Evolutionary conservation across 192 early-diverging fungal genomes (phyloP).

Genomic region (Backusella westeae): DNA sequence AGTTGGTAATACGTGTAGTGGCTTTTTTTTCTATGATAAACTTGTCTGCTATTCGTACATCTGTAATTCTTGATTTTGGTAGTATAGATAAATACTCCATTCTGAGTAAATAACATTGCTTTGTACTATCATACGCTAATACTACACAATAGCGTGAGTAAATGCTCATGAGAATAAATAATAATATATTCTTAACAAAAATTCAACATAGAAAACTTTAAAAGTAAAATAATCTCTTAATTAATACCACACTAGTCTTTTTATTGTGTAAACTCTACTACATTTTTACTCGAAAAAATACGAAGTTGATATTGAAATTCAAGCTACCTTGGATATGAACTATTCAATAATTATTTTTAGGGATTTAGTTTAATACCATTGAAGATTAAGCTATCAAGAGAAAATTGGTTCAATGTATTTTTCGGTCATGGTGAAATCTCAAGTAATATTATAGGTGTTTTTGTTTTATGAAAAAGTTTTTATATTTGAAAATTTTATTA

Average conservation of each 20-base stretch:
- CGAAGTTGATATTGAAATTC: not conserved
- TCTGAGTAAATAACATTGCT: too few species aligned
- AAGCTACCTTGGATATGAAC: not conserved
- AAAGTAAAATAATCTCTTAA: not conserved
- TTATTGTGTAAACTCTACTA: not conserved
- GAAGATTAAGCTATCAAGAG: not conserved
- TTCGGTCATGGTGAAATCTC: not conserved
- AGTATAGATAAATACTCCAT: not conserved
- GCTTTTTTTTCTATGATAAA: not conserved
- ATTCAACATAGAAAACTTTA: not conserved
- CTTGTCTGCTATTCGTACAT: not conserved
- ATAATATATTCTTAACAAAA: not conserved
- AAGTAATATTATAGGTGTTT: too few species aligned
- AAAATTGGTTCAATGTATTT: not conserved
- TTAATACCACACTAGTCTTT: not conserved
- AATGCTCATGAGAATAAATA: too few species aligned
- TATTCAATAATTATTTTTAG: not conserved
- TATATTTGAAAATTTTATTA: too few species aligned
- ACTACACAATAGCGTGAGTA: too few species aligned
- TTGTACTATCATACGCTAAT: too few species aligned
- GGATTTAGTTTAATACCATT: not conserved
- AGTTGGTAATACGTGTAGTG: not conserved
- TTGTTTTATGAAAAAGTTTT: too few species aligned
- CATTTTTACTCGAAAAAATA: not conserved
- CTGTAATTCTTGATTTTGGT: not conserved